Evolutionary conservation across 2,329 filamentous ascomycete genomes (phyloP).

Genomic region (Anthostomella pinea): DNA sequence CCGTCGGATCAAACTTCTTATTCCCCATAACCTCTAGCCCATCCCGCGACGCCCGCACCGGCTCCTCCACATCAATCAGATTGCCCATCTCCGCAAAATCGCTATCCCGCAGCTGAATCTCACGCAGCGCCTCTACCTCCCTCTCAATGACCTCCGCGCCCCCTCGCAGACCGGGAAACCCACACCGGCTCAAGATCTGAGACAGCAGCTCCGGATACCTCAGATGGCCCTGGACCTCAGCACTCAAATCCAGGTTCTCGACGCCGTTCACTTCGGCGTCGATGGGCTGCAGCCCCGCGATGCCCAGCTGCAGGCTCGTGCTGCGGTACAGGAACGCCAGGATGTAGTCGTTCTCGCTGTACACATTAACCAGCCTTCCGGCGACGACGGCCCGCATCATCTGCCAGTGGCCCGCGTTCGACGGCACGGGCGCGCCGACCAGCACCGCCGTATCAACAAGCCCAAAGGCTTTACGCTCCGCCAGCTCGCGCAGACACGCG

Average conservation of each 20-base stretch:
- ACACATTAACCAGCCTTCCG: conserved; percentile 83
- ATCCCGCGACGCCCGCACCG: conserved; percentile 17
- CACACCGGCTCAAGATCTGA: conserved; percentile 51
- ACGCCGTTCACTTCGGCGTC: conserved; percentile 62
- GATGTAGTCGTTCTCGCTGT: conserved; percentile 82
- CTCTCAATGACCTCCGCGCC: conserved; percentile 46
- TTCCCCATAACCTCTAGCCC: conserved; percentile 18
- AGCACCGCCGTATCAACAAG: conserved; percentile 63
- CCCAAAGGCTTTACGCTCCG: conserved; percentile 65
- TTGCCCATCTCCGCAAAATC: conserved; percentile 32
- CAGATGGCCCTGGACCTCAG: conserved; percentile 50
- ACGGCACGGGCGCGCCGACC: conserved; percentile 77
- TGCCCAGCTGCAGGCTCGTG: conserved; percentile 75
- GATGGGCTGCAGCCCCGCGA: conserved; percentile 78
- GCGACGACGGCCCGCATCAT: conserved; percentile 74
- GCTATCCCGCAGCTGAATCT: conserved; percentile 31
- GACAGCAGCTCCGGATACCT: conserved; percentile 50
- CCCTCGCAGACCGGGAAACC: conserved; percentile 46
- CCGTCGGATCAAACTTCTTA: conserved; percentile 27
- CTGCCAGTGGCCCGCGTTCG: conserved; percentile 69
- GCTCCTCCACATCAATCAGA: conserved; percentile 43
- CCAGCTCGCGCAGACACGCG: conserved; percentile 61
- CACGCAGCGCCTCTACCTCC: conserved; percentile 31
- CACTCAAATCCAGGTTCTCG: conserved; percentile 52
- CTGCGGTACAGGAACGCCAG: conserved; percentile 85